Base-by-base conservation (phyloP, 768 basidiomycete species). In the Lactarius hatsudake region DNA sequence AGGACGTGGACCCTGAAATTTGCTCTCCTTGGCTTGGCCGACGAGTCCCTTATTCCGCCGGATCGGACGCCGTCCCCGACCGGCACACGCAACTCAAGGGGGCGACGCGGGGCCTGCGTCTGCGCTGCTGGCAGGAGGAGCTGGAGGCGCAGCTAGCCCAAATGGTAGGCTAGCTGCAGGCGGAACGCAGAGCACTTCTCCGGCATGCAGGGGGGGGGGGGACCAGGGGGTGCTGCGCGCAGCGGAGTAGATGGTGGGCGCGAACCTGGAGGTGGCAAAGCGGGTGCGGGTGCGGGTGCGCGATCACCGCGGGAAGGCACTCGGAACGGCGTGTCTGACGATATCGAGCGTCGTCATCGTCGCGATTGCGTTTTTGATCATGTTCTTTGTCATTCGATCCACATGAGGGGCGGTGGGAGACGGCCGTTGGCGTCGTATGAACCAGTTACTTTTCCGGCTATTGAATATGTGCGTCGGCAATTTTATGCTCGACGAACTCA, bases 101-200 rank as follows among this genome's bases (percentile, higher is more conserved):
- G 67, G 76, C 8, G 64, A 74, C 2, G 69, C 72, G 12, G 36
- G 12, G 36, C 3, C 9, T 34, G 32, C 32, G 9, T 34, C 9
- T 9, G 32, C 32, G 32, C 32, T 34, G 32, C 32, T 34, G 9
- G 9, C 32, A 34, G 32, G 32, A 34, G 32, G 32, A 34, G 32
- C 34, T 9, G 34, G 32, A 8, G 32, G 32, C 32, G 32, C 32
- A 32, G 32, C 32, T 32, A 10, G 36, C 36, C 2, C 36, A 36
- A 10, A 97, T 98, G 95, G 92, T 94, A 1, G 80, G 86, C 20
- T 93, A 94, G 73, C 85, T 98, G 59, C 92, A n/a, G 90, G 72
- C 12, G 85, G 30, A 96, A 96, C 71, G 88, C 93, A 0, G 74
- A 87, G 0, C 86, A 93, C 72, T 95, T 98, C 74, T 83, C 89